These are phyloP conservation scores for Gracilariopsis chorda DNA, from an alignment of 23 red algal species.

Conservation along the genomic window DNA sequence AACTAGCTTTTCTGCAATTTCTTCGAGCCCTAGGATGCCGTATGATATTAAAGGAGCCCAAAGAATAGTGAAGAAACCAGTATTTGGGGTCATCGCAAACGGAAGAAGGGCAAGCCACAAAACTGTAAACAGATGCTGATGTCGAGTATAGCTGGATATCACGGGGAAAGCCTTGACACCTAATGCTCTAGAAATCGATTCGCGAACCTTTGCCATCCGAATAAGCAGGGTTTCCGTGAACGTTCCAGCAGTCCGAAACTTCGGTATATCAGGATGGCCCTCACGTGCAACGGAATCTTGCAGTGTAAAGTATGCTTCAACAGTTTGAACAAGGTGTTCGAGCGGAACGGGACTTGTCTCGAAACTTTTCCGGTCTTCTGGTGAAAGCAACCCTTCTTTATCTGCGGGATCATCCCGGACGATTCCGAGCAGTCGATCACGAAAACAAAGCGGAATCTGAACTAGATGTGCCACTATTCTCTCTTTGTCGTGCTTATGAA, in stretches of 20 bases:
- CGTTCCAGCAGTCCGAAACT: background rate
- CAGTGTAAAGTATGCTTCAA: conserved; percentile 13
- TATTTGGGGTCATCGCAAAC: background rate
- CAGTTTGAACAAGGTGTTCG: conserved; percentile 11
- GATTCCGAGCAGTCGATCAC: background rate
- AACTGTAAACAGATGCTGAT: conserved; percentile 12
- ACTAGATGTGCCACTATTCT: conserved; percentile 32
- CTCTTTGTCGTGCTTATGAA: conserved; percentile 16
- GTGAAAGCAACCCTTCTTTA: conserved; percentile 15
- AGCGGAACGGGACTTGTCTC: background rate
- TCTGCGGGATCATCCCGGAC: background rate
- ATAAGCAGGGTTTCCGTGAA: background rate
- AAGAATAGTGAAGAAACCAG: conserved; percentile 30
- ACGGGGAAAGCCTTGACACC: background rate
- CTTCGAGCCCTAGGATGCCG: conserved; percentile 35
- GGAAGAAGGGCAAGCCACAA: conserved; percentile 36
- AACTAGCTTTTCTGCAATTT: conserved; percentile 1
- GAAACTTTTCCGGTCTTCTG: background rate
- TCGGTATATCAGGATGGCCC: background rate
- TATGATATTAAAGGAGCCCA: conserved; percentile 46
- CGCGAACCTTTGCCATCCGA: background rate
- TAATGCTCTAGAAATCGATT: background rate
- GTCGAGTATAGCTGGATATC: background rate
- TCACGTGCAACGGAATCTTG: background rate
- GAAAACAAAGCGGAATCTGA: conserved; percentile 15